phyloP scores from a whole-genome alignment of 2,329 filamentous ascomycete species.

The Fusarium sp. region DNA sequence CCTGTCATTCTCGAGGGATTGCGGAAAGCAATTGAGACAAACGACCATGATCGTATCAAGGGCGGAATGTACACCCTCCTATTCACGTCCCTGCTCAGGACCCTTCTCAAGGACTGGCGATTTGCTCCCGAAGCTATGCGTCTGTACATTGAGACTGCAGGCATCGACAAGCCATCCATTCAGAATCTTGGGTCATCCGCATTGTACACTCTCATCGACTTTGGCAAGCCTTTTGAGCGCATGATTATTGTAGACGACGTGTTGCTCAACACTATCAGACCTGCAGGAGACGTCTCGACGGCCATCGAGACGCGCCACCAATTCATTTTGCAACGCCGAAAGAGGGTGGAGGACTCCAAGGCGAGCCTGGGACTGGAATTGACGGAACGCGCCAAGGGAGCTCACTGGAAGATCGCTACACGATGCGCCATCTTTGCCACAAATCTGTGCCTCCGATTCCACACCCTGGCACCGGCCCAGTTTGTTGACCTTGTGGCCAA shows the following conservation, averaged over 20 bases:
- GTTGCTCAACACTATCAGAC: constrained; percentile 78
- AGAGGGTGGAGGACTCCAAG: constrained; percentile 86
- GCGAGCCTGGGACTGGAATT: constrained; percentile 83
- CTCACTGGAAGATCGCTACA: constrained; percentile 97
- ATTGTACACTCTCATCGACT: constrained; percentile 89
- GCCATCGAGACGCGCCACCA: constrained; percentile 71
- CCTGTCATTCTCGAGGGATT: constrained; percentile 86
- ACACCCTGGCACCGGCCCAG: constrained; percentile 82
- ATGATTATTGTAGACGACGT: constrained; percentile 84
- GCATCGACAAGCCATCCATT: constrained; percentile 93
- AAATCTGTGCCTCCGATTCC: constrained; percentile 91
- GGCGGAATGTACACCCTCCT: constrained; percentile 92
- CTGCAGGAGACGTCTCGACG: constrained; percentile 71
- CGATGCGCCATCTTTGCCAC: constrained; percentile 91
- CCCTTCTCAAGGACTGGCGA: constrained; percentile 91
- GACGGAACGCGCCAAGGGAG: constrained; percentile 78
- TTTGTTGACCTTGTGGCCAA: constrained; percentile 86
- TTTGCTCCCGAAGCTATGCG: constrained; percentile 92
- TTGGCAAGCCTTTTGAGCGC: constrained; percentile 87
- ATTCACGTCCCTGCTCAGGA: constrained; percentile 89
- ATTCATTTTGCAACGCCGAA: constrained; percentile 80
- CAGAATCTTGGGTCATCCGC: constrained; percentile 87
- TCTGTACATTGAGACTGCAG: constrained; percentile 88
- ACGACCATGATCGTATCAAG: constrained; percentile 93
- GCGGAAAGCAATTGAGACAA: constrained; percentile 80